Evolutionary conservation across 345 rosid species (phyloP).

Genomic region (Cardiospermum halicacabum): DNA sequence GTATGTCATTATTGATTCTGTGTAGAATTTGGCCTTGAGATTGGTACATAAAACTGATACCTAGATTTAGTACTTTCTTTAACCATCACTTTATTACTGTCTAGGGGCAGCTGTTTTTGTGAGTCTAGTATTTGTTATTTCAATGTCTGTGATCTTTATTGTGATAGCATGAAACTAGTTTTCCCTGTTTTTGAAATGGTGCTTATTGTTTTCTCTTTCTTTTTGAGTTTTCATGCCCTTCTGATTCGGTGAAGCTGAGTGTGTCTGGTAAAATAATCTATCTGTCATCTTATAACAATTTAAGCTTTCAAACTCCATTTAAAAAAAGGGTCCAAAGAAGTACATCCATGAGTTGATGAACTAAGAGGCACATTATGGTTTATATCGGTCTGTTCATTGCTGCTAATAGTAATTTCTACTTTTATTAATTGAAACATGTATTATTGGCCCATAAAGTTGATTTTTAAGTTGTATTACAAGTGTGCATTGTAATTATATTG

Average conservation of each 20-base stretch:
- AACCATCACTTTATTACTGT: not conserved
- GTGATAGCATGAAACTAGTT: not conserved
- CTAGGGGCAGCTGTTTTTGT: not conserved
- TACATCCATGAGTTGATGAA: not conserved
- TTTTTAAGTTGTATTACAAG: not conserved
- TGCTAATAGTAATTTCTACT: no score
- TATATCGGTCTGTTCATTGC: not conserved
- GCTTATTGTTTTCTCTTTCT: not conserved
- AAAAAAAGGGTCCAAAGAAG: not conserved
- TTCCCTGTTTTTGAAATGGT: not conserved
- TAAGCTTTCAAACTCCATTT: conserved; percentile 1
- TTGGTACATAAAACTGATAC: not conserved
- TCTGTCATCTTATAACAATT: not conserved
- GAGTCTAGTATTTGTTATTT: not conserved
- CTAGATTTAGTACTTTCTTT: not conserved
- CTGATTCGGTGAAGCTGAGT: not conserved
- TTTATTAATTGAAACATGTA: no score
- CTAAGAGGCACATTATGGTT: not conserved
- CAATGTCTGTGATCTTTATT: not conserved
- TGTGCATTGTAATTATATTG: not conserved
- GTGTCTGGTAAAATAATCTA: not conserved
- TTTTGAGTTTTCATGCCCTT: not conserved
- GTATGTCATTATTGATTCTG: not conserved
- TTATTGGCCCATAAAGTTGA: not conserved
- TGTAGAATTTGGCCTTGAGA: not conserved